Conservation (phyloP, 2,329 filamentous ascomycete species). For the Coniochaeta sp. region DNA sequence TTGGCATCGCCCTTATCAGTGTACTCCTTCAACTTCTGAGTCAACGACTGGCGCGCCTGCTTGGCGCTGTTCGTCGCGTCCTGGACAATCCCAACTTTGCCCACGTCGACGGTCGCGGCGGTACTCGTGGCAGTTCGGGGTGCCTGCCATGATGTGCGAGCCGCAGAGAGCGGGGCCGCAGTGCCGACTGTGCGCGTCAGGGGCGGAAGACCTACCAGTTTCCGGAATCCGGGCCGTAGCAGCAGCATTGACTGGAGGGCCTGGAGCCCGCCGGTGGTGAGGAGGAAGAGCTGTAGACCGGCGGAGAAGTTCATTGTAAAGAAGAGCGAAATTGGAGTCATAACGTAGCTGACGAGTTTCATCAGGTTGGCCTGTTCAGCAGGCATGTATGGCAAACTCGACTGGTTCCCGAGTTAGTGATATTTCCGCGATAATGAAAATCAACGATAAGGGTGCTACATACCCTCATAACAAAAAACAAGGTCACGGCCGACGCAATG, state of each 20-base stretch:
- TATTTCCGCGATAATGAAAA: neutral
- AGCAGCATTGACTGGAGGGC: constrained; percentile 36
- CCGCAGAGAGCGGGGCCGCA: constrained; percentile 4
- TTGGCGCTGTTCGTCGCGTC: constrained; percentile 10
- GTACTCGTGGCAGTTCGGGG: constrained; percentile 20
- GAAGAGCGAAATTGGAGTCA: constrained; percentile 21
- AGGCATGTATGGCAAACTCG: constrained; percentile 24
- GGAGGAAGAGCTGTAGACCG: constrained; percentile 57
- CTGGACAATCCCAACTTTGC: constrained; percentile 4
- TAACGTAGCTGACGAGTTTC: constrained; percentile 25
- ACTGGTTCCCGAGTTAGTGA: constrained; percentile 7
- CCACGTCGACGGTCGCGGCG: constrained; percentile 5
- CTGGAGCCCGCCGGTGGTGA: constrained; percentile 29
- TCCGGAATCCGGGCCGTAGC: constrained; percentile 29
- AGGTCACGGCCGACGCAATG: constrained; percentile 44
- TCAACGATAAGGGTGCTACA: constrained; percentile 14
- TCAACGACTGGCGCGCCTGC: constrained; percentile 11
- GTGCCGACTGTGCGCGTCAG: constrained; percentile 7
- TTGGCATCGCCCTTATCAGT: constrained; percentile 5
- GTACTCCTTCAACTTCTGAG: constrained; percentile 12
- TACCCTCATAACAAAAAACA: constrained; percentile 54
- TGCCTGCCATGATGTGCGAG: constrained; percentile 18
- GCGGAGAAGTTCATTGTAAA: constrained; percentile 41
- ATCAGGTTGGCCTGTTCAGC: constrained; percentile 21
- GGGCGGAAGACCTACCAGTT: constrained; percentile 27